Evolutionary conservation across 495 filamentous ascomycete species (phyloP), one percentile per base, ranked within the genome.

Genomic region (Penicillium manginii): DNA sequence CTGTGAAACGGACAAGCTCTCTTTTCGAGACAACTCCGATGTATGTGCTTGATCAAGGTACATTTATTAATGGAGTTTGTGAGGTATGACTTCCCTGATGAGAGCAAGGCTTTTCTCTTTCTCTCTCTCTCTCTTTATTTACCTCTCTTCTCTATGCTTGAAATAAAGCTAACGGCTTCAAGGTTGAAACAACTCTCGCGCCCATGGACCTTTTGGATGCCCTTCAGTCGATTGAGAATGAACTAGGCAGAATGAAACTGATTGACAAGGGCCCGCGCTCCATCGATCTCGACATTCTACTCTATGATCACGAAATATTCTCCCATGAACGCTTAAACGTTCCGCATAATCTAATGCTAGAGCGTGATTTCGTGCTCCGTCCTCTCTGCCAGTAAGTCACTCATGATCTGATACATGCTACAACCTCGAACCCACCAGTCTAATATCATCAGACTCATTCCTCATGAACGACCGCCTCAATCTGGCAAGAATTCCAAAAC

Each of bases 21-120:
- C 79, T 98, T 37, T 98, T 93, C 79, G 91, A 98, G 76, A 98
- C 93, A 7, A 85, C 90, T 58, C 90, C 94, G 21, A 98, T 98
- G 94, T 98, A 98, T 75, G 87, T 97, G 62, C 74, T 88, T 60
- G 88, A 96, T 65, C 94, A 98, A 69, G 85, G 84, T 57, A 82
- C 86, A 17, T 98, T 98, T 65, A 74, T 98, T 40, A 98, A 98
- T 69, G 94, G 92, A 32, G 92, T 87, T 54, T 96, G 92, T 71
- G 91, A 98, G 86, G 94, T 97, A 59, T 47, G 54, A 55, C 12
- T 26, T 22, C 19, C 22, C 35, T 12, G 31, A 23, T 0, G 2
- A 14, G 11, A 10, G 42, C 2, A 2, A 47, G 29, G 35, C 23
- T 50, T n/a, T 3, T 18, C n/a, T n/a, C n/a, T 54, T 40, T n/a